Conservation (phyloP, 83 land plant genomes). For the Thuja plicata region DNA sequence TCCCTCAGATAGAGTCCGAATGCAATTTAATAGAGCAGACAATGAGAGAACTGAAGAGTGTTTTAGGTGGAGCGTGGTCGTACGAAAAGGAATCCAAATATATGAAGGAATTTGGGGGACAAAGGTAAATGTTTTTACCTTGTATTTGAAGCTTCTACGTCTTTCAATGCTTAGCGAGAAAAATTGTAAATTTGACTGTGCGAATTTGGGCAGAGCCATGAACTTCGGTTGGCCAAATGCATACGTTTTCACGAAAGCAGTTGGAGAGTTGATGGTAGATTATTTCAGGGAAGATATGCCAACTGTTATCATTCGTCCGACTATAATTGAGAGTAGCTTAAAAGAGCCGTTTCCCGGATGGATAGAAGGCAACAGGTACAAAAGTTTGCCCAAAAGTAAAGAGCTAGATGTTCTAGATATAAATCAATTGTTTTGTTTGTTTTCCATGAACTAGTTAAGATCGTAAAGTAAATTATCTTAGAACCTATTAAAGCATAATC, state of each 20-base stretch:
- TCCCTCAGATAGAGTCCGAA: not conserved
- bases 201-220: slow-evolving; percentile 18
- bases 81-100: not conserved
- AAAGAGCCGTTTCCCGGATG: slow-evolving; percentile 43
- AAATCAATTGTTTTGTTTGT: too few relatives aligned
- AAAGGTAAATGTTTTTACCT: slow-evolving; percentile 13
- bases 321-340: slow-evolving; percentile 41
- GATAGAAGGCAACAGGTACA: slow-evolving; percentile 51
- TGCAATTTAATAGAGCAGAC: not conserved
- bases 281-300: slow-evolving; percentile 22
- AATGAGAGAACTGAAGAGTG: not conserved
- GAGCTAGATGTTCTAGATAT: too few relatives aligned
- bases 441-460: too few relatives aligned
- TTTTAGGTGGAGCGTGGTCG: not conserved
- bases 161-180: not conserved
- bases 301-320: slow-evolving; percentile 37
- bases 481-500: too few relatives aligned
- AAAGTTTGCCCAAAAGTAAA: too few relatives aligned
- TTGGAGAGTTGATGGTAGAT: slow-evolving; percentile 48
- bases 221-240: slow-evolving; percentile 48
- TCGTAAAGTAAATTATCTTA: too few relatives aligned
- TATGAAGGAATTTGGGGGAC: slow-evolving; percentile 37
- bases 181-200: not conserved
- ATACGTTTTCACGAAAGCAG: slow-evolving; percentile 54
- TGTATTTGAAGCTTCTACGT: not conserved